Conservation (phyloP, 257 asterid genomes). For the Nicotiana noctiflora region DNA sequence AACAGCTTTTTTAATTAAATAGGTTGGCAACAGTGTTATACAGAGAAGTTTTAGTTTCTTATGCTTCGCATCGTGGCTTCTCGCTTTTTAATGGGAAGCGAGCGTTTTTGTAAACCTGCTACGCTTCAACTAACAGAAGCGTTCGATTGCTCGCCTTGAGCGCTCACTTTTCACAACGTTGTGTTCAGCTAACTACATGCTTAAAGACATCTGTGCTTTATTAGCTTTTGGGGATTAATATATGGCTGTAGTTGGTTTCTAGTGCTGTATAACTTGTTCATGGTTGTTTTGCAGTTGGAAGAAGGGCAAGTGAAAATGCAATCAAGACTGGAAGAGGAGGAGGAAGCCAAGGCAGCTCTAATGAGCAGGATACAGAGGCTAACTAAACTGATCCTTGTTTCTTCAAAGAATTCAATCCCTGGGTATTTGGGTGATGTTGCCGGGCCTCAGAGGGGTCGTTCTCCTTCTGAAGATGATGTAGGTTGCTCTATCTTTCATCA, state of each 20-base stretch:
- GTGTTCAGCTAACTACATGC: background rate
- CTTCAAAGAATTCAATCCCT: conserved; percentile 78
- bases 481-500: conserved; percentile 23
- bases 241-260: background rate
- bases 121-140: no score
- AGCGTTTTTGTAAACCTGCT: no score
- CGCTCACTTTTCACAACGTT: no score
- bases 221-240: conserved; percentile 1
- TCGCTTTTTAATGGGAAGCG: no score
- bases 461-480: conserved; percentile 74
- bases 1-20: no score
- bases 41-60: no score
- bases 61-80: no score
- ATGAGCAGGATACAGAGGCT: conserved; percentile 99
- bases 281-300: conserved; percentile 53
- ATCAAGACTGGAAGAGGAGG: conserved; percentile 98
- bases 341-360: conserved; percentile 93
- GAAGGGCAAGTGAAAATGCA: conserved; percentile 99
- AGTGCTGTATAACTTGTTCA: background rate
- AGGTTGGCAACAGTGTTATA: no score
- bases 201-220: background rate
- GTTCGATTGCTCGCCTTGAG: no score
- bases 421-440: conserved; percentile 50
- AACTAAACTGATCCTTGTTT: conserved; percentile 91
- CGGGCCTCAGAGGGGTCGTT: conserved; percentile 51